phyloP scores from a whole-genome alignment of 495 filamentous ascomycete genomes.

The Aspergillus diversus region DNA sequence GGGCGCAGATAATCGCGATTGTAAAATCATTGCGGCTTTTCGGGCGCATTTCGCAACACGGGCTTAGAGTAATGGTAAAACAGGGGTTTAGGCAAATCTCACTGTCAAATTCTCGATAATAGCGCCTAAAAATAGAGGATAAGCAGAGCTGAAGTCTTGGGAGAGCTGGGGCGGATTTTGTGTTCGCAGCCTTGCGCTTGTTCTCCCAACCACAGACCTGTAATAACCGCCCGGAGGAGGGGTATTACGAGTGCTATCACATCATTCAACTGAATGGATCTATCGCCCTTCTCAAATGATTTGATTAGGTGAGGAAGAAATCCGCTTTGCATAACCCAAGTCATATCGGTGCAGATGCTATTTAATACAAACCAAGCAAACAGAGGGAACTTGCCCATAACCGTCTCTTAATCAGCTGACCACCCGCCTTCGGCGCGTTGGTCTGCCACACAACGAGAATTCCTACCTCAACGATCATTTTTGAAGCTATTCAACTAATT shows the following conservation, averaged over 20 bases:
- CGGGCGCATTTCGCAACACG: not conserved
- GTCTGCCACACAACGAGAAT: no score
- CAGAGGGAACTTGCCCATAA: no score
- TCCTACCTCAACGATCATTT: no score
- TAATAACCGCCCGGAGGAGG: not conserved
- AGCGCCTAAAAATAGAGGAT: not conserved
- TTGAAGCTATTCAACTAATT: no score
- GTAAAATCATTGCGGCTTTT: conserved; percentile 23
- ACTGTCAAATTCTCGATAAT: not conserved
- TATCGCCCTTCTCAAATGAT: not conserved
- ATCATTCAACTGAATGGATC: not conserved
- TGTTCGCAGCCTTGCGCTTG: not conserved
- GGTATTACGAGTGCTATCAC: not conserved
- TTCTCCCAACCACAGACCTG: not conserved
- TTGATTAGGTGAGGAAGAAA: not conserved
- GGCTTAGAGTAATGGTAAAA: not conserved
- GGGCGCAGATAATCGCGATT: no score
- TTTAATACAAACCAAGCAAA: no score
- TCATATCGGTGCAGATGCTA: no score
- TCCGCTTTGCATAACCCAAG: no score
- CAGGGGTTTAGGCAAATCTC: not conserved
- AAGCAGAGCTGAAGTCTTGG: not conserved
- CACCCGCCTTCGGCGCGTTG: no score
- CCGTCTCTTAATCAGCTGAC: no score
- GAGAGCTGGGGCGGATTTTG: not conserved